Percentiles rank a stretch among this genome's conserved stretches.
phyloP scores from a whole-genome alignment of 2,329 filamentous ascomycete species.

The Stagonosporopsis tanaceti region DNA sequence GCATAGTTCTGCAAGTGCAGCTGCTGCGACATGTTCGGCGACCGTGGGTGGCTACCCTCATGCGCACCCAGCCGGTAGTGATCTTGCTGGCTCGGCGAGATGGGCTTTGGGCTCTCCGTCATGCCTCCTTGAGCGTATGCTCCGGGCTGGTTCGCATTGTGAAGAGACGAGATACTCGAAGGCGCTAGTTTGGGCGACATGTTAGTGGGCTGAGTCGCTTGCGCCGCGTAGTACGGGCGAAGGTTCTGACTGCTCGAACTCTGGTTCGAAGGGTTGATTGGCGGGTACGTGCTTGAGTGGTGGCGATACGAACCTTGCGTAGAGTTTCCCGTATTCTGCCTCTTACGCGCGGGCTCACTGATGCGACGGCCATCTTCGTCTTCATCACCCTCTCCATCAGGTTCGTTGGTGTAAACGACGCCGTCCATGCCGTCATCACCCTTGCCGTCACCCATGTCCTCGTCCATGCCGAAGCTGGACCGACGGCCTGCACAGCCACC shows the following conservation, averaged over 20 bases:
- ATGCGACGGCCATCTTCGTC: conserved; percentile 60
- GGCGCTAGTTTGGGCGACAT: conserved; percentile 50
- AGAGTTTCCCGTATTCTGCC: conserved; percentile 67
- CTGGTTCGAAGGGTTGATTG: conserved; percentile 59
- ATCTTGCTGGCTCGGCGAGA: conserved; percentile 70
- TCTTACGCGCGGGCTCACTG: conserved; percentile 77
- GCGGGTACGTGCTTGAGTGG: conserved; percentile 78
- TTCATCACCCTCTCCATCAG: conserved; percentile 69
- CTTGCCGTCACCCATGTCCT: conserved; percentile 64
- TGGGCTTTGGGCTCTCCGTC: conserved; percentile 86
- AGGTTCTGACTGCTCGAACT: conserved; percentile 38
- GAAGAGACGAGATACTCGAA: conserved; percentile 47
- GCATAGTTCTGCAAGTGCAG: conserved; percentile 70
- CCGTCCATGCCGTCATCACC: conserved; percentile 69
- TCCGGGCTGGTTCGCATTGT: conserved; percentile 54
- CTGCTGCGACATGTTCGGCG: conserved; percentile 71
- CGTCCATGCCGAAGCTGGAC: conserved; percentile 83
- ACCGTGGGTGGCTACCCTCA: conserved; percentile 59
- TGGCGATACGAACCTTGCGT: conserved; percentile 68
- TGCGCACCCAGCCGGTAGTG: conserved; percentile 63
- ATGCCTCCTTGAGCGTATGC: conserved; percentile 76
- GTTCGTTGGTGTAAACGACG: conserved; percentile 62
- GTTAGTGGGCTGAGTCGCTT: conserved; percentile 50
- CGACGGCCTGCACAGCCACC: conserved; percentile 93
- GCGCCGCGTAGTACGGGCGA: conserved; percentile 47